Evolutionary conservation across 768 basidiomycete species (phyloP), one percentile per base, ranked within the genome.

Genomic region (Tulasnella sp.): DNA sequence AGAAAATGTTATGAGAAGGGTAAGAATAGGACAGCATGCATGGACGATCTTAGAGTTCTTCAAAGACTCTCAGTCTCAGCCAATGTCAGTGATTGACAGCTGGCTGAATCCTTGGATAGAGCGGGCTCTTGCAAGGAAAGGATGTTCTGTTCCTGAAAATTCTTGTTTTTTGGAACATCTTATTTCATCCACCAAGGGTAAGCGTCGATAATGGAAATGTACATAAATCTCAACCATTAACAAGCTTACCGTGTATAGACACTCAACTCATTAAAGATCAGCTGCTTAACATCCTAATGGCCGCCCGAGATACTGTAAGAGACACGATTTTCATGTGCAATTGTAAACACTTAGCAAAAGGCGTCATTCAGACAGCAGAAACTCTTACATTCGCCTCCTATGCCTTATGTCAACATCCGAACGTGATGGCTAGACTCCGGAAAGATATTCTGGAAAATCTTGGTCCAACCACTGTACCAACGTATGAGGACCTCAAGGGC

Each of bases 231-330:
- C 20, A 29, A 28, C 12, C 13, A 13, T 42, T 20, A 10, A 10
- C 19, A 6, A n/a, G 16, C 28, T 34, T 53, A 16, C 13, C 34
- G 35, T 33, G 13, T 22, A 25, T 45, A 37, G 42, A 56, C 35
- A 12, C 34, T 2, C 8, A 16, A 2, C 9, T 46, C 7, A 33
- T 53, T 13, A 53, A 35, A 45, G 53, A 41, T 37, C 29, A 56
- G 32, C 45, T 56, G 5, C 54, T 56, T 15, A 56, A 56, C 42
- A 58, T 64, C 32, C 54, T 66, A 0, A 53, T 67, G 2, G 65
- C 65, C 5, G 56, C 64, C 24, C 53, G 64, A 16, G 66, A 67
- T 53, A 66, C 66, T 2, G 64, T 63, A 28, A 55, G 62, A 47
- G n/a, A n/a, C n/a, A n/a, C n/a, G n/a, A n/a, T n/a, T 20, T 15